Evolutionary conservation across 495 filamentous ascomycete genomes (phyloP).

Genomic region (Filosporella fistucella): DNA sequence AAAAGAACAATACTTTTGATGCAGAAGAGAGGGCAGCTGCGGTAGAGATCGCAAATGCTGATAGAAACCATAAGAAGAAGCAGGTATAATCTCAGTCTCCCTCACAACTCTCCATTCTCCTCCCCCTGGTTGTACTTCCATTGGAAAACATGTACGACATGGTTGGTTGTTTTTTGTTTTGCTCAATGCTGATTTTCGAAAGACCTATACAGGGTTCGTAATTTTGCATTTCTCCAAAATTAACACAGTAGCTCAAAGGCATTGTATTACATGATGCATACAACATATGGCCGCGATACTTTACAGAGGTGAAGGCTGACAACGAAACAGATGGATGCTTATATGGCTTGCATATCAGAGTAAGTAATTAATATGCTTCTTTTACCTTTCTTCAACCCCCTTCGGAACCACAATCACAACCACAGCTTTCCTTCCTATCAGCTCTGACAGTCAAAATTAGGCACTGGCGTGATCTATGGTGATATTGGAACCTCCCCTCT

Average conservation of each 20-base stretch:
- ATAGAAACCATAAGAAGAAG: constrained; percentile 27
- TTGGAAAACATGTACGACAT: no score
- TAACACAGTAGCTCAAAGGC: no score
- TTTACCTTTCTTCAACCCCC: background rate
- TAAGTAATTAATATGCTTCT: background rate
- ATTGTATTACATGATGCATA: no score
- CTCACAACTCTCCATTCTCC: no score
- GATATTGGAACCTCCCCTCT: constrained; percentile 70
- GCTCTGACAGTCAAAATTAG: no score
- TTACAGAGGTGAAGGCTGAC: no score
- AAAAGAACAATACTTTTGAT: constrained; percentile 14
- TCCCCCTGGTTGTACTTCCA: background rate
- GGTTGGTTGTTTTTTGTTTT: no score
- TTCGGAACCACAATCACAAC: no score
- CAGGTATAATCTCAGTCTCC: constrained; percentile 18
- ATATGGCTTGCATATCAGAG: constrained; percentile 43
- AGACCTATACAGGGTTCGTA: constrained; percentile 43
- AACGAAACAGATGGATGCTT: constrained; percentile 31
- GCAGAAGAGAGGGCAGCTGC: constrained; percentile 17
- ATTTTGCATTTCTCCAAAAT: no score
- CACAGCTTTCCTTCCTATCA: no score
- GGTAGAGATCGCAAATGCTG: constrained; percentile 24
- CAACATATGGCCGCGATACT: no score
- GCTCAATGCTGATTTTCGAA: constrained; percentile 21
- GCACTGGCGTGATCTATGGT: constrained; percentile 67